phyloP scores from a whole-genome alignment of 2,329 filamentous ascomycete species.

The Trichophyton equinum region DNA sequence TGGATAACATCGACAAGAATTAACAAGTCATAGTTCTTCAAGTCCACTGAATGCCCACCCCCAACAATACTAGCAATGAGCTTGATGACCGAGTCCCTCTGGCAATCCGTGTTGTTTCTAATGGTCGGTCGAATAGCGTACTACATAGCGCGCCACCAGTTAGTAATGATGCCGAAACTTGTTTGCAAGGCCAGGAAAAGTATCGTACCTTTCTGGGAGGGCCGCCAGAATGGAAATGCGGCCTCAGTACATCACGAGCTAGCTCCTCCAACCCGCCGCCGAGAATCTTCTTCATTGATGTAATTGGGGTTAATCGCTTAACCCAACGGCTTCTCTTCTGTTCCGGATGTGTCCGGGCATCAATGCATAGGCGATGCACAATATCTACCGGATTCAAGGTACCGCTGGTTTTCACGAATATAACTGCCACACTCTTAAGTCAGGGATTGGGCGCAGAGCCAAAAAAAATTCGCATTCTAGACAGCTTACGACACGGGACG shows the following conservation, averaged over 20 bases:
- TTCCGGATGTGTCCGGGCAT: constrained; percentile 39
- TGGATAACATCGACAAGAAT: constrained; percentile 52
- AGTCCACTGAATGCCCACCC: constrained; percentile 45
- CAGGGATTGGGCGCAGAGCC: constrained; percentile 15
- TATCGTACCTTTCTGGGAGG: constrained; percentile 39
- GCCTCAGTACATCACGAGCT: constrained; percentile 44
- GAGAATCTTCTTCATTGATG: constrained; percentile 45
- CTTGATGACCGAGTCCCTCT: constrained; percentile 47
- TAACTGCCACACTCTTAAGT: constrained; percentile 30
- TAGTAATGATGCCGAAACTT: background rate
- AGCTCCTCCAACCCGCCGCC: constrained; percentile 46
- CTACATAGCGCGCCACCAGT: constrained; percentile 24
- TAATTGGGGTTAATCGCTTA: constrained; percentile 49
- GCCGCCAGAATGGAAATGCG: constrained; percentile 45
- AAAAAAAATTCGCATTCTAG: background rate
- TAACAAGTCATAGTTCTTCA: constrained; percentile 48
- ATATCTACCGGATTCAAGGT: constrained; percentile 49
- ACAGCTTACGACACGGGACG: constrained; percentile 34
- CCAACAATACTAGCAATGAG: constrained; percentile 47
- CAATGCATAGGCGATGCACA: constrained; percentile 46
- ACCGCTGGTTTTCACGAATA: constrained; percentile 45
- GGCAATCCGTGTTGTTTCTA: constrained; percentile 46
- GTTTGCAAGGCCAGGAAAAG: background rate
- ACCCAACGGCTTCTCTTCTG: constrained; percentile 46
- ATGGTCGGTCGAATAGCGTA: constrained; percentile 52